A percentile compares a stretch with the other conserved stretches of the same genome.
Evolutionary conservation across 2,329 filamentous ascomycete species (phyloP).

Genomic region (Ceratocystis destructans): DNA sequence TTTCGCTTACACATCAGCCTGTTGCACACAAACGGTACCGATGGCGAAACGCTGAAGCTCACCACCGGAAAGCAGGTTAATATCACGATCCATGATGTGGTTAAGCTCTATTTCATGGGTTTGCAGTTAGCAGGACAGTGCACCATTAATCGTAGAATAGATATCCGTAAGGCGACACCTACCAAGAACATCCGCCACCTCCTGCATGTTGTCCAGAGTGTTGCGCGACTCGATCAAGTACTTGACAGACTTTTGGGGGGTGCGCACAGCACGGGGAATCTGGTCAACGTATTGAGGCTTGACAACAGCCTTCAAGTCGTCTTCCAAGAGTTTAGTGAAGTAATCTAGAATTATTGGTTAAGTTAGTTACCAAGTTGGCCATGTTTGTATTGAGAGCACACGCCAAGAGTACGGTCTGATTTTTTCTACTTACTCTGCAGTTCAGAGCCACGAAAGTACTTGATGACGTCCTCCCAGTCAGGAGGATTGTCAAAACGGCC

Average conservation of each 20-base stretch:
- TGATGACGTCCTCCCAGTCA: constrained; percentile 98
- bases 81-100: constrained; percentile 84
- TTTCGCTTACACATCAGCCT: constrained; percentile 57
- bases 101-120: constrained; percentile 45
- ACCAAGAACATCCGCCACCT: constrained; percentile 63
- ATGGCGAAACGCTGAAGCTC: constrained; percentile 98
- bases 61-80: constrained; percentile 83
- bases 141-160: not conserved
- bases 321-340: constrained; percentile 95
- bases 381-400: not conserved
- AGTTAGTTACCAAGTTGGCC: not conserved
- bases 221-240: constrained; percentile 62
- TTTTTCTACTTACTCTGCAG: constrained; percentile 60
- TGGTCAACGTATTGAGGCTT: constrained; percentile 99
- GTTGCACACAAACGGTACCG: constrained; percentile 85
- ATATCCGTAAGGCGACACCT: not conserved
- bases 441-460: constrained; percentile 95
- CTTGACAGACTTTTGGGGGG: constrained; percentile 64
- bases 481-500: constrained; percentile 91
- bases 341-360: constrained; percentile 47
- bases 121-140: constrained; percentile 22
- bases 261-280: constrained; percentile 83
- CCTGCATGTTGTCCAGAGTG: constrained; percentile 64
- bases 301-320: constrained; percentile 92
- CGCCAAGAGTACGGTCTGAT: too few species aligned